These are phyloP conservation scores for Rhizophagus clarus DNA, from an alignment of 192 early-diverging fungal genomes.

Conservation along the genomic window DNA sequence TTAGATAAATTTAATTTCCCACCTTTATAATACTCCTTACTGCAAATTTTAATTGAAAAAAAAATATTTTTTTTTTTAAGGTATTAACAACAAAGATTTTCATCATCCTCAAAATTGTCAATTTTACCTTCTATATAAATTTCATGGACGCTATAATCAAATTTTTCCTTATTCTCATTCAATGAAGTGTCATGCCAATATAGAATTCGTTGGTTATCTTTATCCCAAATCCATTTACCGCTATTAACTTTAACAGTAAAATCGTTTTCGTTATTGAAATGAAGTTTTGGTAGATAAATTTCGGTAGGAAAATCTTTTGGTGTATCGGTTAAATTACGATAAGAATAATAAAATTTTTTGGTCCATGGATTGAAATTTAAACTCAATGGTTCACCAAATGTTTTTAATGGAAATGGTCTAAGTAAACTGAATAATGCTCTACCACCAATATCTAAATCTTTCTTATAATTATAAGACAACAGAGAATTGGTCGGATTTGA, in stretches of 20 bases:
- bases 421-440: conserved; percentile 39
- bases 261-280: conserved; percentile 44
- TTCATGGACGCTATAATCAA: not conserved
- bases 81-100: not conserved
- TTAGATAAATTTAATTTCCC: not conserved
- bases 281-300: conserved; percentile 50
- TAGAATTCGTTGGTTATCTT: conserved; percentile 35
- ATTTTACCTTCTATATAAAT: not conserved
- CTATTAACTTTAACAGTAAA: conserved; percentile 38
- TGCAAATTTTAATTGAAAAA: not conserved
- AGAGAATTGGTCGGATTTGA: conserved; percentile 38
- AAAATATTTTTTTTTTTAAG: not conserved
- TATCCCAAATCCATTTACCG: conserved; percentile 36
- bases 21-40: not conserved
- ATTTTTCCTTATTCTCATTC: conserved; percentile 5
- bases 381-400: conserved; percentile 37
- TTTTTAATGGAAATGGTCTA: conserved; percentile 43
- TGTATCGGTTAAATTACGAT: conserved; percentile 3
- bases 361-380: conserved; percentile 39
- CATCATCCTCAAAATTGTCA: not conserved
- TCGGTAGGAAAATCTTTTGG: conserved; percentile 38
- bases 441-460: conserved; percentile 38
- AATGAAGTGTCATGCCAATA: conserved; percentile 38
- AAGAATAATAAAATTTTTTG: conserved; percentile 41
- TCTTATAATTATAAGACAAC: conserved; percentile 49